Percentiles rank a stretch among this genome's conserved stretches.
Conservation (phyloP, 352 stramenopile genomes). For the Pythium coloratum region DNA sequence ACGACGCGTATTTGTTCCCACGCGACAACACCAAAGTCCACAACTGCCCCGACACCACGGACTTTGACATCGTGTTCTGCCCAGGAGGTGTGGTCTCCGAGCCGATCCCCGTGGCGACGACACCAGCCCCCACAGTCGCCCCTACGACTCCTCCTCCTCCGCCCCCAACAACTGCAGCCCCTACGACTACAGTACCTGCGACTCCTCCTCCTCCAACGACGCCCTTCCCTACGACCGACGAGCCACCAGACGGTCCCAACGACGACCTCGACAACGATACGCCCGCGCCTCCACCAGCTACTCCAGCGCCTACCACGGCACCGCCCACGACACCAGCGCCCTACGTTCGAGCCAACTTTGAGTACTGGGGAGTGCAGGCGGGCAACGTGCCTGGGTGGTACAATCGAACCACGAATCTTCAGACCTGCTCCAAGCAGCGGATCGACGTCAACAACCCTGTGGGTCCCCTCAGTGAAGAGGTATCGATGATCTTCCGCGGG, state of each 20-base stretch:
- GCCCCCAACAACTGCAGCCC: background rate
- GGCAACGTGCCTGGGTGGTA: slow-evolving; percentile 25
- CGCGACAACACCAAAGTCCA: slow-evolving; percentile 33
- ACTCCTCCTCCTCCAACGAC: slow-evolving; percentile 1
- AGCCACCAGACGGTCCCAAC: background rate
- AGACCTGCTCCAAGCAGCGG: slow-evolving; percentile 1
- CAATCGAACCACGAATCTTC: slow-evolving; percentile 10
- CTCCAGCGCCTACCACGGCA: background rate
- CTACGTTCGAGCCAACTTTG: slow-evolving; percentile 14
- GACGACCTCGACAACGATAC: background rate
- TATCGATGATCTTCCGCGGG: slow-evolving; percentile 61
- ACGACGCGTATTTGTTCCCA: slow-evolving; percentile 35
- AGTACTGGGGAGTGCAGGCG: slow-evolving; percentile 19
- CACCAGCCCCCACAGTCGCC: background rate
- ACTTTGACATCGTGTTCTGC: slow-evolving; percentile 43
- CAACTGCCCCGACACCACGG: slow-evolving; percentile 33
- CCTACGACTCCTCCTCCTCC: background rate
- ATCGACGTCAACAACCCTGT: slow-evolving; percentile 22
- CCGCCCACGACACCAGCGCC: background rate
- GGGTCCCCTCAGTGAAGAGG: slow-evolving; percentile 54
- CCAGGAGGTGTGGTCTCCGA: slow-evolving; percentile 16
- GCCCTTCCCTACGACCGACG: background rate
- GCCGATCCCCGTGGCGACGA: background rate
- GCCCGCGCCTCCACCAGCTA: background rate
- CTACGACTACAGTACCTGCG: background rate